Conservation (phyloP, 495 filamentous ascomycete genomes). For the Aspergillus taichungensis region DNA sequence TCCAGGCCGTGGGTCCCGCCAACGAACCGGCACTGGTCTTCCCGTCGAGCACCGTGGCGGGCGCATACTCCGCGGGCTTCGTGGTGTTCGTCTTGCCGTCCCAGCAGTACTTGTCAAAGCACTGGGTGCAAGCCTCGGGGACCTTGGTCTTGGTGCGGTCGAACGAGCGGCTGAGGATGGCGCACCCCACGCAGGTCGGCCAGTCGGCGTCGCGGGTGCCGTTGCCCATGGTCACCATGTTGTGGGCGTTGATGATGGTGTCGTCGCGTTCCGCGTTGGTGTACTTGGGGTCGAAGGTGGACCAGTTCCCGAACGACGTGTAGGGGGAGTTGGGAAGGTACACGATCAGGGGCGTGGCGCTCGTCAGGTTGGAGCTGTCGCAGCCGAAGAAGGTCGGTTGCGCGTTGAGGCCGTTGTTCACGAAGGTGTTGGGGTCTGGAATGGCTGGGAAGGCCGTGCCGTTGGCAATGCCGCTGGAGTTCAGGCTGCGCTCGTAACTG, state of each 20-base stretch:
- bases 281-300: conserved; percentile 61
- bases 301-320: conserved; percentile 58
- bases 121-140: conserved; percentile 59
- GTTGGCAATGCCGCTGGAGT: conserved; percentile 52
- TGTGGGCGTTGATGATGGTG: conserved; percentile 77
- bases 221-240: conserved; percentile 76
- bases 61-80: conserved; percentile 21
- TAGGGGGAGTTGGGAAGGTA: conserved; percentile 90
- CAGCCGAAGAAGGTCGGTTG: conserved; percentile 93
- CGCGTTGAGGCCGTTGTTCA: conserved; percentile 77
- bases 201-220: conserved; percentile 62
- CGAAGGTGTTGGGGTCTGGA: conserved; percentile 76
- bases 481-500: conserved; percentile 67
- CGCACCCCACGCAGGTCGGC: conserved; percentile 78
- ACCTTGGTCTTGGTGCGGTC: conserved; percentile 55
- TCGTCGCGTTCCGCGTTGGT: conserved; percentile 55
- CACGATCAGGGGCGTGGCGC: conserved; percentile 61
- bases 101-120: conserved; percentile 82
- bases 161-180: conserved; percentile 68
- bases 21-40: conserved; percentile 5
- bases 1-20: conserved; percentile 11
- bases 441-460: conserved; percentile 77
- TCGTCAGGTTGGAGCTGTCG: conserved; percentile 51
- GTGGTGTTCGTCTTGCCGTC: conserved; percentile 27
- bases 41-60: conserved; percentile 11